Percentiles rank a stretch among this genome's conserved stretches.
Conservation (phyloP, 2,329 filamentous ascomycete species). For the Fusarium guadeloupense region DNA sequence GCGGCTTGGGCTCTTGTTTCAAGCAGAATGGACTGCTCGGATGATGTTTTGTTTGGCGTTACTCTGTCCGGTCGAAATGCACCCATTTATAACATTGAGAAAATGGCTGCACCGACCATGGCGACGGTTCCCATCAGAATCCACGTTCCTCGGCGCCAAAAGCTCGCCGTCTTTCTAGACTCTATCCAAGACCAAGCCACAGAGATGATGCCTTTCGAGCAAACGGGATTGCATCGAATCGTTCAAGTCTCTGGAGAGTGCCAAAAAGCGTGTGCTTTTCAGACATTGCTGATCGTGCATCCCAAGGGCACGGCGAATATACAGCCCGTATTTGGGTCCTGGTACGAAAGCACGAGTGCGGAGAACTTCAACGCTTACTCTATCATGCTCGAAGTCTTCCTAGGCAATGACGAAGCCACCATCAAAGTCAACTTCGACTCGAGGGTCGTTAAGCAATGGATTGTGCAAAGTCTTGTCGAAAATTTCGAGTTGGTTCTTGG, state of each 20-base stretch:
- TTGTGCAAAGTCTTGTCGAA: not conserved
- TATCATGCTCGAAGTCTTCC: conserved; percentile 1
- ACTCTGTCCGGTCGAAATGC: conserved; percentile 52
- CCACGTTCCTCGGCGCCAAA: too few species aligned
- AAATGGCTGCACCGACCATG: conserved; percentile 3
- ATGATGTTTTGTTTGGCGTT: conserved; percentile 55
- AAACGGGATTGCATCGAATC: too few species aligned
- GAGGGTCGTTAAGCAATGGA: not conserved
- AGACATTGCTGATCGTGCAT: not conserved
- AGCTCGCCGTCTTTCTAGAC: too few species aligned
- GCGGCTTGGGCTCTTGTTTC: conserved; percentile 62
- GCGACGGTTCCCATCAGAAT: too few species aligned
- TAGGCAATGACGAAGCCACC: not conserved
- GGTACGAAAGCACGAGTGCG: too few species aligned
- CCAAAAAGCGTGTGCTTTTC: too few species aligned
- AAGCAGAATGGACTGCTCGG: conserved; percentile 49
- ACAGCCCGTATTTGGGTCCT: too few species aligned
- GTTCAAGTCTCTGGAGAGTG: not conserved
- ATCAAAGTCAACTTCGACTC: not conserved
- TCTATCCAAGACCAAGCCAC: too few species aligned
- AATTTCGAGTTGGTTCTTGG: not conserved
- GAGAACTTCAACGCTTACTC: conserved; percentile 2
- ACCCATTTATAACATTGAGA: conserved; percentile 30
- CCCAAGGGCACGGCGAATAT: too few species aligned
- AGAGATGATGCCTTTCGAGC: too few species aligned